Base-by-base conservation (phyloP, 257 asterid genomes). In the Solanum pinnatisectum region DNA sequence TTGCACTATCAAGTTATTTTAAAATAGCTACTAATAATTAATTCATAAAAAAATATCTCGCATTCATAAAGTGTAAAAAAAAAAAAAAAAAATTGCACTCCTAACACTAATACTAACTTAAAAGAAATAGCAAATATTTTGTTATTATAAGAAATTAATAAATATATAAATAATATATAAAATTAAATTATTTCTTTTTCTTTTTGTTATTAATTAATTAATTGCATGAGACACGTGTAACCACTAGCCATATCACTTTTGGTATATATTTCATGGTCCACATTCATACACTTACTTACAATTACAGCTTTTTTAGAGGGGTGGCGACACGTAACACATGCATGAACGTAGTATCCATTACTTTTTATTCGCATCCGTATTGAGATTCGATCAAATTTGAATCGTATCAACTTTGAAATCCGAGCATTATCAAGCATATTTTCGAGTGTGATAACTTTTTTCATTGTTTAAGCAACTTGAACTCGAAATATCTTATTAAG, bases 311-410 rank as follows among this genome's bases (percentile, higher is more conserved):
- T 86, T 86, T 86, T 44, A 85, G 25, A 71, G 25, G 72, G 46
- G 83, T 71, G 32, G 33, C 18, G 84, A 71, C 88, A 76, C 88
- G 88, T 71, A 86, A 59, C 33, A 71, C 83, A 44, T 86, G 88
- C 67, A 56, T 70, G 36, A 36, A 71, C 67, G 39, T 63, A 74
- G 33, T 56, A 39, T 40, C 63, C 12, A 30, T 30, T 36, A 5
- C 10, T 23, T 25, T 56, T 11, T 25, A 5, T 27, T 14, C 0
- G 1, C 12, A 5, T 27, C 1, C 0, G 2, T 13, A 68, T 3
- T 13, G 22, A 68, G 0, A 27, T 25, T 1, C 2, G 73, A 67
- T 67, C 1, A 60, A 67, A 67, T 16, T 5, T 63, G 2, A 10
- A n/a, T 65, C 15, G 3, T 0, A 25, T 25, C 7, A 25, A 65